A percentile compares a stretch with the other conserved stretches of the same genome.
These are phyloP conservation scores for Hypoxylon sp. DNA, from an alignment of 2,329 filamentous ascomycete genomes.

Conservation along the genomic window DNA sequence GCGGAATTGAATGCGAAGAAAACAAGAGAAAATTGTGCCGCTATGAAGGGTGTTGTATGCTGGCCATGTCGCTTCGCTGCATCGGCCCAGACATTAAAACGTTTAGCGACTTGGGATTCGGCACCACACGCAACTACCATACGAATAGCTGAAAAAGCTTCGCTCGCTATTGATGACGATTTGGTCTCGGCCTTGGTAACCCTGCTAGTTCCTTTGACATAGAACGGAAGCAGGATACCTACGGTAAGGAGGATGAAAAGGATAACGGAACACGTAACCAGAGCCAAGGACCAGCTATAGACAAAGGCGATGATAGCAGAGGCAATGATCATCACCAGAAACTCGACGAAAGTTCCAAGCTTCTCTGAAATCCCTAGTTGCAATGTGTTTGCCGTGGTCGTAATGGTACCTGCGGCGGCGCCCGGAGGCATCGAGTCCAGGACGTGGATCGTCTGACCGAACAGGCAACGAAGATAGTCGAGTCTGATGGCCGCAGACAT, in stretches of 20 bases:
- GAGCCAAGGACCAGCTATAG: constrained; percentile 71
- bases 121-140: constrained; percentile 76
- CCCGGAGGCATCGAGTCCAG: constrained; percentile 76
- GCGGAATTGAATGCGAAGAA: constrained; percentile 68
- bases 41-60: constrained; percentile 65
- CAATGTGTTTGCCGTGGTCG: constrained; percentile 73
- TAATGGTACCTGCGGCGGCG: constrained; percentile 74
- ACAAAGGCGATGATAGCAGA: constrained; percentile 69
- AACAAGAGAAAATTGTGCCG: constrained; percentile 67
- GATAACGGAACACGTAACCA: constrained; percentile 71
- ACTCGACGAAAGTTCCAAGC: constrained; percentile 72
- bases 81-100: constrained; percentile 69
- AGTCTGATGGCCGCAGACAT: constrained; percentile 74
- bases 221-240: constrained; percentile 66
- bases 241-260: constrained; percentile 69
- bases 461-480: constrained; percentile 74
- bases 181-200: constrained; percentile 68
- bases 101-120: constrained; percentile 66
- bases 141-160: constrained; percentile 71
- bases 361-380: constrained; percentile 77
- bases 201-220: constrained; percentile 65
- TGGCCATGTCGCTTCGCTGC: constrained; percentile 66
- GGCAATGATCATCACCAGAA: constrained; percentile 65
- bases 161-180: constrained; percentile 72
- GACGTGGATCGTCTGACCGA: constrained; percentile 76